Evolutionary conservation across 805 yeast genomes (phyloP), one percentile per base, ranked within the genome.

Genomic region (Jamesozyma spencerorum): DNA sequence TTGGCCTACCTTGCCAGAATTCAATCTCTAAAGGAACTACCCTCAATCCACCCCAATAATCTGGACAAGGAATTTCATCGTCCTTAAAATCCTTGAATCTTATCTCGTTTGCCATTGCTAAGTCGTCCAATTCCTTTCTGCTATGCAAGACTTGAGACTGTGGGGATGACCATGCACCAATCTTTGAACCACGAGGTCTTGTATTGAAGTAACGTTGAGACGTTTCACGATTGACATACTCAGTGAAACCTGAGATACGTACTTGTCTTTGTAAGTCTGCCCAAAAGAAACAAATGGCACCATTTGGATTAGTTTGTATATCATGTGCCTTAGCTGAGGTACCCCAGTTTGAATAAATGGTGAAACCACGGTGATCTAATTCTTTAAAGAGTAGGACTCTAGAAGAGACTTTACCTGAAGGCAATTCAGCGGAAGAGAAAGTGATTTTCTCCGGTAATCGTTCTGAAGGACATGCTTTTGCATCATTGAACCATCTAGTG

Each of bases 111-210:
- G 68, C 55, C 11, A 60, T 55, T 39, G 75, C 75, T 13, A 70
- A 51, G 0, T 57, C 53, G 31, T 86, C 83, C 44, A 90, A 72
- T 49, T 75, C 82, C 12, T 73, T 74, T 47, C 96, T 70, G 34
- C 67, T 60, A 12, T 58, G 51, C 29, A 88, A 69, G 2, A 68
- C 70, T 41, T 72, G 69, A 26, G 87, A 77, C 67, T 90, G 98
- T 2, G 94, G 94, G 22, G 94, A 81, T 0, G 97, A 83, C 95
- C 96, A 88, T 0, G 98, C 98, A 18, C 97, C 97, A 47, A 90
- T 78, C 57, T 82, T 79, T 24, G 95, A 83, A 5, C 92, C 96
- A 44, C 94, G 71, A 33, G 97, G 97, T 55, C 98, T 74, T 0
- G 94, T 81, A 36, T 75, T 71, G 63, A 76, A 92, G 63, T 90